phyloP scores from a whole-genome alignment of 495 filamentous ascomycete genomes.

The Daldinia loculata region DNA sequence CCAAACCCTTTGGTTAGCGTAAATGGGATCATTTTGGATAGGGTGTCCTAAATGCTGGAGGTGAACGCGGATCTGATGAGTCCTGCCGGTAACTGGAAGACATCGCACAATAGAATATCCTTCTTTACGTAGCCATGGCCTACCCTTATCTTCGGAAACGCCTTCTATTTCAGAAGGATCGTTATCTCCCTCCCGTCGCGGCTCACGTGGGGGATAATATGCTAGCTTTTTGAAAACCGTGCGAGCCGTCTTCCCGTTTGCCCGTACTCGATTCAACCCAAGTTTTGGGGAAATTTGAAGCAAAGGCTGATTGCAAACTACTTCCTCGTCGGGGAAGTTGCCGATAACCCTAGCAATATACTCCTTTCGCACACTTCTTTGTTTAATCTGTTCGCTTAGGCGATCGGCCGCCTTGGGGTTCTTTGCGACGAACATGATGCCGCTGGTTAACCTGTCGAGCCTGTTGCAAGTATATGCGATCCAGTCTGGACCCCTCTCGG shows the following conservation, averaged over 20 bases:
- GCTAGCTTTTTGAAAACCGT: constrained; percentile 90
- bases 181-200: constrained; percentile 30
- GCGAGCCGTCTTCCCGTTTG: constrained; percentile 86
- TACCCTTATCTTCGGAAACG: constrained; percentile 36
- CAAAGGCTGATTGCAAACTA: constrained; percentile 92
- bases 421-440: constrained; percentile 98
- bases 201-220: constrained; percentile 74
- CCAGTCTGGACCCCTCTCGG: constrained; percentile 73
- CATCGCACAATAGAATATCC: constrained; percentile 97
- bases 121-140: constrained; percentile 53
- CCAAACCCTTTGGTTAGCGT: constrained; percentile 92
- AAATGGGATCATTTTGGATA: constrained; percentile 96
- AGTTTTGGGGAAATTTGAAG: constrained; percentile 94
- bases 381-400: constrained; percentile 74
- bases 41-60: constrained; percentile 94
- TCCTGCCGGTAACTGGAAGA: constrained; percentile 89
- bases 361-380: constrained; percentile 86
- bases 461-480: constrained; percentile 87
- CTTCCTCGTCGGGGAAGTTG: constrained; percentile 82
- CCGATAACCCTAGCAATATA: constrained; percentile 93
- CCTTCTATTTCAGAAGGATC: constrained; percentile 21
- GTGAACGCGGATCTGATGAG: constrained; percentile 94
- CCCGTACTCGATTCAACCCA: constrained; percentile 89
- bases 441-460: constrained; percentile 91
- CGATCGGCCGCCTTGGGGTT: constrained; percentile 78